Conservation (phyloP, 73 alveolate species). For the Paramecium octaurelia region DNA sequence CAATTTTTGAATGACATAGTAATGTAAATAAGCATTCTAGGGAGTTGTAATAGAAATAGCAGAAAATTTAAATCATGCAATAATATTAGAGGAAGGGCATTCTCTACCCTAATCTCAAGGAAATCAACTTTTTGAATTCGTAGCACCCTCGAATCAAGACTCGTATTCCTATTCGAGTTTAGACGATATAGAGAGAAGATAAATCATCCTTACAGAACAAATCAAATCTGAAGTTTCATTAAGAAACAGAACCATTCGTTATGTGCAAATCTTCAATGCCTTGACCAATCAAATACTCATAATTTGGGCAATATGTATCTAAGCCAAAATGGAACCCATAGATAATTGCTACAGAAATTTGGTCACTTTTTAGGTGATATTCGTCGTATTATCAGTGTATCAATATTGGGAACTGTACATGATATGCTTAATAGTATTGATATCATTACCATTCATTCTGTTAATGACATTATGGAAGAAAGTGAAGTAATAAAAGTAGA, state of each 20-base stretch:
- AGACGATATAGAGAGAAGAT: background rate
- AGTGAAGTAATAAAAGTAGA: background rate
- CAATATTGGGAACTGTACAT: background rate
- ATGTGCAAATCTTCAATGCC: background rate
- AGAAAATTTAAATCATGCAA: background rate
- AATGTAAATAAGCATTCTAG: background rate
- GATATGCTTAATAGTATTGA: background rate
- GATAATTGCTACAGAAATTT: background rate
- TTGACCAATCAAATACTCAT: background rate
- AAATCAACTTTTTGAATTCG: background rate
- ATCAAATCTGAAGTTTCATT: background rate
- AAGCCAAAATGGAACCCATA: background rate
- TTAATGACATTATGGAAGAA: background rate
- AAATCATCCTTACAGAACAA: background rate
- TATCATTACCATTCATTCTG: background rate
- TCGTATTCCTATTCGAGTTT: background rate
- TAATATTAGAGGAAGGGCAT: background rate
- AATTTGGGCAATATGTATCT: background rate
- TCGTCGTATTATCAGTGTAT: background rate
- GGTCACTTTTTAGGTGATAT: background rate
- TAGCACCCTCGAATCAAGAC: background rate
- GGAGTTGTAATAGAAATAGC: background rate
- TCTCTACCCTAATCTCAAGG: background rate
- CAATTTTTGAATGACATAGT: background rate
- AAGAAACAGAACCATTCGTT: background rate